phyloP scores from a whole-genome alignment of 139 green algal species.

The Picochlorum sp. region DNA sequence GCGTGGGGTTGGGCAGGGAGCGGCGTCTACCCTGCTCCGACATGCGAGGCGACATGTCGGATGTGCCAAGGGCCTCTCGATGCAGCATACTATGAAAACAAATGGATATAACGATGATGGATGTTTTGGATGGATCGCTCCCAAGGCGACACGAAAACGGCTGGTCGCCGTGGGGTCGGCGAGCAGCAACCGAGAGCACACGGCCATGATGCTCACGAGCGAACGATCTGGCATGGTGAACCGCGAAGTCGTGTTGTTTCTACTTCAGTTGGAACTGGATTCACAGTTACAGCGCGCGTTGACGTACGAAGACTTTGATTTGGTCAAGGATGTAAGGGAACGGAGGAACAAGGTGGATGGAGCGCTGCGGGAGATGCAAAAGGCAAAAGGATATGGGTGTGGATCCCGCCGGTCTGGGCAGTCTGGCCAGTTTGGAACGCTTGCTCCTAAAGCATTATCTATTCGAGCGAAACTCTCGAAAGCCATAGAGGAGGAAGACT shows the following conservation, averaged over 20 bases:
- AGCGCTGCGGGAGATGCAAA: constrained; percentile 40
- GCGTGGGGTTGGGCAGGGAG: too few species aligned
- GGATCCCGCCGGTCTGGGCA: constrained; percentile 24
- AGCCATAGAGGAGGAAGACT: constrained; percentile 39
- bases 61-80: too few species aligned
- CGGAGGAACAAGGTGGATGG: constrained; percentile 51
- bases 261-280: constrained; percentile 72
- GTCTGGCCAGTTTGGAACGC: constrained; percentile 24
- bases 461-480: constrained; percentile 27
- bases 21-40: too few species aligned
- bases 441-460: constrained; percentile 37
- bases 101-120: too few species aligned
- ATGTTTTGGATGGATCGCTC: too few species aligned
- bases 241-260: constrained; percentile 58
- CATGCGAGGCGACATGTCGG: too few species aligned
- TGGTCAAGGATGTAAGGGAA: constrained; percentile 44
- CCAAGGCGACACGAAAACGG: too few species aligned
- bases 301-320: constrained; percentile 68
- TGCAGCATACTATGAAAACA: too few species aligned
- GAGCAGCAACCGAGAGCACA: background rate
- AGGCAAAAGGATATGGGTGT: constrained; percentile 48
- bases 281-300: constrained; percentile 64
- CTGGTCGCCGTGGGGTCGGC: background rate
- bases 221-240: constrained; percentile 50
- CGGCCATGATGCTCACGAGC: background rate